phyloP scores from a whole-genome alignment of 805 yeast species.

The Millerozyma miso region DNA sequence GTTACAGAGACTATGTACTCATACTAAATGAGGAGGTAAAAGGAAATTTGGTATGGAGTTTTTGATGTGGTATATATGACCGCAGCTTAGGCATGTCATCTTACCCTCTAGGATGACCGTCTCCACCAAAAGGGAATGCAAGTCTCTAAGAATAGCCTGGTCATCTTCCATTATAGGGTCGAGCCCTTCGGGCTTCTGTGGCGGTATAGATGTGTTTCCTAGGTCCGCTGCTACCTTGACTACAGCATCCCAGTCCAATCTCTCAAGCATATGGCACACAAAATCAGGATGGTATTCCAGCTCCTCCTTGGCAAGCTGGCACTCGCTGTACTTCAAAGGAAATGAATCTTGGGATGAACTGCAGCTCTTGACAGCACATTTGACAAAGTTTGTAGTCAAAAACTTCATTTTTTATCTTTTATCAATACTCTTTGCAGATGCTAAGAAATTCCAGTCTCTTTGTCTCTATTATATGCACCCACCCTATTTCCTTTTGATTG shows the following conservation, averaged over 20 bases:
- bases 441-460: no score
- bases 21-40: slow-evolving; percentile 79
- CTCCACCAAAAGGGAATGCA: slow-evolving; percentile 76
- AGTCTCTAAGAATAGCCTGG: slow-evolving; percentile 58
- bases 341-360: slow-evolving; percentile 70
- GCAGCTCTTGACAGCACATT: slow-evolving; percentile 84
- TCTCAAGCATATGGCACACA: slow-evolving; percentile 65
- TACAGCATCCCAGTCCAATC: slow-evolving; percentile 88
- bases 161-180: slow-evolving; percentile 51
- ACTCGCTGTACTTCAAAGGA: slow-evolving; percentile 68
- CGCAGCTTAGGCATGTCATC: slow-evolving; percentile 84
- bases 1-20: not conserved
- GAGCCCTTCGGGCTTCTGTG: slow-evolving; percentile 53
- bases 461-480: no score
- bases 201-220: slow-evolving; percentile 56
- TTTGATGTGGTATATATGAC: slow-evolving; percentile 83
- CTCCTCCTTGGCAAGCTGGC: slow-evolving; percentile 71
- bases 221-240: slow-evolving; percentile 70
- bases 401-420: slow-evolving; percentile 67
- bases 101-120: slow-evolving; percentile 85
- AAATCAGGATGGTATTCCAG: slow-evolving; percentile 82
- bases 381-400: slow-evolving; percentile 92
- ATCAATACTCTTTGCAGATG: no score
- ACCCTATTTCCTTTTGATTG: no score
- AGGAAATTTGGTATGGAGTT: slow-evolving; percentile 92